Evolutionary conservation across 2,329 filamentous ascomycete species (phyloP).

Genomic region (Aspergillus viridinutans): DNA sequence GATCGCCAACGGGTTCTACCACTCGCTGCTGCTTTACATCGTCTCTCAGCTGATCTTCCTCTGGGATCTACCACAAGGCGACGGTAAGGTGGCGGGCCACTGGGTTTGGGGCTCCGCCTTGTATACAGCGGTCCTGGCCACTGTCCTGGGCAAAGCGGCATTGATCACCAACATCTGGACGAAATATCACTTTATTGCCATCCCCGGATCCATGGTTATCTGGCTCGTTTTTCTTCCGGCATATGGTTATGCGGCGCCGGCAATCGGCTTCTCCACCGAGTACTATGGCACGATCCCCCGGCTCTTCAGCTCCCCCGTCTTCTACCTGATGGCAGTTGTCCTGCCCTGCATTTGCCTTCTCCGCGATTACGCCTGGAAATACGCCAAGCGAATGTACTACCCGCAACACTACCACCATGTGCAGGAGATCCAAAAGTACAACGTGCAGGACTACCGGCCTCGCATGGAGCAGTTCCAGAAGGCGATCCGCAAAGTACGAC

Average conservation of each 20-base stretch:
- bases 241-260: conserved; percentile 82
- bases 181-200: conserved; percentile 93
- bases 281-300: conserved; percentile 79
- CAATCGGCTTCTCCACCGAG: conserved; percentile 73
- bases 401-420: conserved; percentile 97
- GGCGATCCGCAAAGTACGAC: conserved; percentile 94
- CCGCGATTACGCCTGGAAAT: conserved; percentile 95
- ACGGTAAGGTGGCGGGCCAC: conserved; percentile 82
- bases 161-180: conserved; percentile 98
- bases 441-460: conserved; percentile 96
- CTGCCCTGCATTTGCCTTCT: conserved; percentile 77
- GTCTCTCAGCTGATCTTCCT: conserved; percentile 76
- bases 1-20: conserved; percentile 92
- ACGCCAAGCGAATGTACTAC: conserved; percentile 93
- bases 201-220: conserved; percentile 85
- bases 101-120: conserved; percentile 98
- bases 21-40: conserved; percentile 89
- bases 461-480: conserved; percentile 99
- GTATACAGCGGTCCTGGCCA: conserved; percentile 89
- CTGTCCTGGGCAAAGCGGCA: conserved; percentile 89
- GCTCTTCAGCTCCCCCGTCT: conserved; percentile 74
- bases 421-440: conserved; percentile 99
- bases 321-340: conserved; percentile 85
- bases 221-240: conserved; percentile 88
- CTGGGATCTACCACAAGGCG: conserved; percentile 69